A percentile compares a stretch with the other conserved stretches of the same genome.
Evolutionary conservation across 2,329 filamentous ascomycete genomes (phyloP).

Genomic region (Alternaria incomplexa): DNA sequence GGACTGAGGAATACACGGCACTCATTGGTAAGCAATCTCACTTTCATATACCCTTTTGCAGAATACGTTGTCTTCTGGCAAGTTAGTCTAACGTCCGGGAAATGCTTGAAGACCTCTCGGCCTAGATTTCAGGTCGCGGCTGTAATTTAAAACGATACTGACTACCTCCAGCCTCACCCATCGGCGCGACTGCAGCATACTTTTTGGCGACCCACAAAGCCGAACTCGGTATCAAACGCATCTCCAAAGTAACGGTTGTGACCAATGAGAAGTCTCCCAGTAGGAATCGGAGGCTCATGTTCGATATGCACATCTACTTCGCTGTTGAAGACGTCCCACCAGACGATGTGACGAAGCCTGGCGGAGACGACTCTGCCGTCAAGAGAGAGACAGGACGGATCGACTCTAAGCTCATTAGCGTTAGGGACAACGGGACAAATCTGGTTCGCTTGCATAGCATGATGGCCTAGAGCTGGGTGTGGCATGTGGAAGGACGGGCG

Average conservation of each 20-base stretch:
- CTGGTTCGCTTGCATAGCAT: background rate
- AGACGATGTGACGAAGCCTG: background rate
- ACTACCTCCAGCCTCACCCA: slow-evolving; percentile 20
- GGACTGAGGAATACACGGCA: slow-evolving; percentile 22
- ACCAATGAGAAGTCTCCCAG: background rate
- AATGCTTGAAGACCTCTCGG: background rate
- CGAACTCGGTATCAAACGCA: slow-evolving; percentile 24
- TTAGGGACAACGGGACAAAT: background rate
- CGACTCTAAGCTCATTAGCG: background rate
- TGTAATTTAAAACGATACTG: background rate
- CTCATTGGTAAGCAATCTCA: slow-evolving; percentile 22
- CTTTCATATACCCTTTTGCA: too few species aligned
- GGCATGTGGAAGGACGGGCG: background rate
- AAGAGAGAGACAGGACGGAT: background rate
- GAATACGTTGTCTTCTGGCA: too few species aligned
- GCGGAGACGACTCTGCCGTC: background rate
- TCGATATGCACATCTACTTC: slow-evolving; percentile 22
- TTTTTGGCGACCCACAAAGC: slow-evolving; percentile 23
- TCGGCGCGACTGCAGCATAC: slow-evolving; percentile 22
- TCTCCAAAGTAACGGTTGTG: slow-evolving; percentile 19
- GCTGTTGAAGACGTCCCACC: slow-evolving; percentile 18
- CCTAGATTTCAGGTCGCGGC: background rate
- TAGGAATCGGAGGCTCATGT: background rate
- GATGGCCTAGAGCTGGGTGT: background rate
- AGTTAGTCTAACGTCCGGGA: too few species aligned